A percentile compares a stretch with the other conserved stretches of the same genome.
Conservation (phyloP, 768 basidiomycete genomes). For the Mycena pura region DNA sequence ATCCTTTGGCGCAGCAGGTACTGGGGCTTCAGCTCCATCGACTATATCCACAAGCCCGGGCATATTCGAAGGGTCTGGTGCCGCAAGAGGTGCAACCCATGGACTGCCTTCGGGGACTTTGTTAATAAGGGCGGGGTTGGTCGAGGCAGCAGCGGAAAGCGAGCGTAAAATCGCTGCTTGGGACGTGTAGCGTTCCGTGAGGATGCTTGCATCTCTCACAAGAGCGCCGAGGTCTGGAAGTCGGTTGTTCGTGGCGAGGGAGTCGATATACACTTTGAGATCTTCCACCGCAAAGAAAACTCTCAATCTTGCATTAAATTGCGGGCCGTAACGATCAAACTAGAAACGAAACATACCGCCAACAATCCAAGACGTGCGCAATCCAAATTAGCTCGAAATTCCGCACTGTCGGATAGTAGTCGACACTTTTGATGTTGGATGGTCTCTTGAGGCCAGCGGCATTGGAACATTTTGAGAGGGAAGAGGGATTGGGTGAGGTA, state of each 20-base stretch:
- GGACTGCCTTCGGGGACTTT: background rate
- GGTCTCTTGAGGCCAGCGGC: conserved; percentile 14
- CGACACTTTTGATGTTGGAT: background rate
- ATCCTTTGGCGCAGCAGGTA: no score
- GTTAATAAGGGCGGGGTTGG: background rate
- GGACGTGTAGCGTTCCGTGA: background rate
- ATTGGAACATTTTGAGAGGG: conserved; percentile 11
- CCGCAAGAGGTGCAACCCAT: no score
- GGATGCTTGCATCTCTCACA: background rate
- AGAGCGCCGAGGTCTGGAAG: background rate
- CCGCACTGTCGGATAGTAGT: conserved; percentile 16
- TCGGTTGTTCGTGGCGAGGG: background rate
- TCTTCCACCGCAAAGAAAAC: background rate
- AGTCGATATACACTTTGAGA: background rate
- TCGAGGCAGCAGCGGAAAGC: background rate
- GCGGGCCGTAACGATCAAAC: no score
- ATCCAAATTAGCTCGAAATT: background rate
- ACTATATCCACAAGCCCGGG: no score
- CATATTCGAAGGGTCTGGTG: no score
- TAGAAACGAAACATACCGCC: conserved; percentile 39
- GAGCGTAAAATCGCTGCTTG: background rate
- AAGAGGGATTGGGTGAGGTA: conserved; percentile 16
- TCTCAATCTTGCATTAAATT: no score
- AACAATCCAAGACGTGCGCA: conserved; percentile 41
- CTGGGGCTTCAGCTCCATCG: no score